A percentile compares a stretch with the other conserved stretches of the same genome.
Evolutionary conservation across 352 stramenopile genomes (phyloP).

Genomic region (Phytophthora pluvialis): DNA sequence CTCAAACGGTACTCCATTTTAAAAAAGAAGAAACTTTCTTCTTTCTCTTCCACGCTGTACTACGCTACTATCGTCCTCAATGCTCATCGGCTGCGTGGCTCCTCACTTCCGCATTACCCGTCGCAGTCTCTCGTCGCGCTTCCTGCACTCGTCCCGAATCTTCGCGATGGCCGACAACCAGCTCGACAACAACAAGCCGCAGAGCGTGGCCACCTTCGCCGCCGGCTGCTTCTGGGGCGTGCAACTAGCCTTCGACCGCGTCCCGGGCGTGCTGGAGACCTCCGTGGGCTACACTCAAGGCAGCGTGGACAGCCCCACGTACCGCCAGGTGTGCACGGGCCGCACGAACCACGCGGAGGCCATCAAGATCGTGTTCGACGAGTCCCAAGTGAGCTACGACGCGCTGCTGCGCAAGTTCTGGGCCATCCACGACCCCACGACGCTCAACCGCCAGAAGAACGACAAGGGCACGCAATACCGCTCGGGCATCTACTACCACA

Average conservation of each 20-base stretch:
- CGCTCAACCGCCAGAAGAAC: conserved; percentile 88
- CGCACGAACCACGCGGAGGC: conserved; percentile 95
- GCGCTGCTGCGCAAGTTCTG: conserved; percentile 83
- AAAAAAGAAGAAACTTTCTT: neutral
- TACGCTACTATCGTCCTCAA: neutral
- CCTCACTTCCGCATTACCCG: conserved; percentile 30
- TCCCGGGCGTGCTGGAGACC: conserved; percentile 93
- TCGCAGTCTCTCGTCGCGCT: conserved; percentile 18
- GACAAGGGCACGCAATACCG: conserved; percentile 96
- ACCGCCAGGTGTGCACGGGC: conserved; percentile 95
- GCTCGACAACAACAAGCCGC: conserved; percentile 8
- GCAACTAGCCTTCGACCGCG: conserved; percentile 95
- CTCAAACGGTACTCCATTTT: neutral
- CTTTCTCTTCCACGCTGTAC: conserved; percentile 3
- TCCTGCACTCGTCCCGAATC: conserved; percentile 12
- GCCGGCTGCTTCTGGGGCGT: conserved; percentile 98
- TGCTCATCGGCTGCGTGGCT: conserved; percentile 9
- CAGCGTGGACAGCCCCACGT: conserved; percentile 89
- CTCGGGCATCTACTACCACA: conserved; percentile 95
- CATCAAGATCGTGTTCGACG: conserved; percentile 94
- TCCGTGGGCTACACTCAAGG: conserved; percentile 91
- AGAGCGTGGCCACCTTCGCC: conserved; percentile 92
- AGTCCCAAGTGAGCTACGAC: conserved; percentile 84
- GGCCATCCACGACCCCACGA: conserved; percentile 94
- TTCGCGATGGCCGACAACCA: conserved; percentile 56